Evolutionary conservation across 2,329 filamentous ascomycete species (phyloP), one percentile per base, ranked within the genome.

Genomic region (Coniochaeta ligniaria): DNA sequence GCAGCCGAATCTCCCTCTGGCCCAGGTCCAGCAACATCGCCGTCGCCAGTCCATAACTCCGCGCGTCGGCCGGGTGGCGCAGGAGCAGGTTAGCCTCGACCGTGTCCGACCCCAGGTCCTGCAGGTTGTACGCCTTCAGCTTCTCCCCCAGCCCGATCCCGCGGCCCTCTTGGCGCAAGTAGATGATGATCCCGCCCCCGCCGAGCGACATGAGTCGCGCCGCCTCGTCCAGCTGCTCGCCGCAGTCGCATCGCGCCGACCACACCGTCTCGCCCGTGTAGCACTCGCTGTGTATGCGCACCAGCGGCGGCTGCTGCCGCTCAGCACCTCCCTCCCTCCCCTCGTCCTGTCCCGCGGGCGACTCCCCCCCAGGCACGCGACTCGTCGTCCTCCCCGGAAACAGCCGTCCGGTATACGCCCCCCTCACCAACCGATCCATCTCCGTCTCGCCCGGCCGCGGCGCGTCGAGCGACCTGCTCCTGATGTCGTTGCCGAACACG

Each of bases 261-360:
- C 95, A 98, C 1, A 96, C 95, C 0, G 95, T 99, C 79, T 99
- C 95, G 62, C 95, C 95, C 0, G 95, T 99, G 75, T 99, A 99
- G 77, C 95, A 99, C 75, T 99, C 95, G 3, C 91, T 96, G 74
- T 99, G 95, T 71, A 99, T 99, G 61, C 95, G 85, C 55, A 99
- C 94, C 43, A 99, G 79, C 0, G 95, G 91, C 1, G 89, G 75
- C 35, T 17, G 41, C 11, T 36, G 35, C 7, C 3, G 35, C 35
- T 36, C 16, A 28, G 11, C 47, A 55, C 6, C 52, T n/a, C 3
- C 50, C 11, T 17, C 55, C 36, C 17, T 57, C 47, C 41, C 38
- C 22, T 58, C 31, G 17, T 47, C n/a, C 20, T 11, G 31, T 60
- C 17, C 41, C 63, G 28, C n/a, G n/a, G n/a, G n/a, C n/a, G n/a